A percentile compares a stretch with the other conserved stretches of the same genome.
phyloP scores from a whole-genome alignment of 2,329 filamentous ascomycete genomes.

The Alternaria ventricosa region DNA sequence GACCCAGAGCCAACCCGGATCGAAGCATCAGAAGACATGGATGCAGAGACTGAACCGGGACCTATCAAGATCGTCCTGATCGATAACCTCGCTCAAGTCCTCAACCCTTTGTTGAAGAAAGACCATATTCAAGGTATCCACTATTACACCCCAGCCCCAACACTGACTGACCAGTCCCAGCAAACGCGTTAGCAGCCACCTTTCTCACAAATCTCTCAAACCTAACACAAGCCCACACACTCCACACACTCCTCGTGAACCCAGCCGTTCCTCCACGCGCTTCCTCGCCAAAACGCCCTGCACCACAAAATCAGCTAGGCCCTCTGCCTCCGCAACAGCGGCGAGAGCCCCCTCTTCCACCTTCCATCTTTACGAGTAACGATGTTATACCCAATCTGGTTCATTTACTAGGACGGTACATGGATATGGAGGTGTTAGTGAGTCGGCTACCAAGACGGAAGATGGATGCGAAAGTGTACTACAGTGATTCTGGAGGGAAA shows the following conservation, averaged over 20 bases:
- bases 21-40: neutral
- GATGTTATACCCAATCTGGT: constrained; percentile 48
- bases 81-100: constrained; percentile 49
- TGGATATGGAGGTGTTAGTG: constrained; percentile 54
- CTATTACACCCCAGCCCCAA: constrained; percentile 22
- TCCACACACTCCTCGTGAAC: constrained; percentile 53
- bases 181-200: constrained; percentile 50
- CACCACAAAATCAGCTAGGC: neutral
- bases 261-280: constrained; percentile 25
- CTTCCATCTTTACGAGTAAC: constrained; percentile 52
- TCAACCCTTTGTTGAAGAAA: constrained; percentile 47
- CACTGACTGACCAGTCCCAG: constrained; percentile 23
- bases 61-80: constrained; percentile 45
- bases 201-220: constrained; percentile 52
- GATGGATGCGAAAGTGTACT: constrained; percentile 44
- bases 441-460: constrained; percentile 44
- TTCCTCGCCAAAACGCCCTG: constrained; percentile 2
- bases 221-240: constrained; percentile 45
- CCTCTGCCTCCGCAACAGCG: constrained; percentile 11
- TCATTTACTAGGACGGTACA: constrained; percentile 41
- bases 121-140: constrained; percentile 44
- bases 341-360: constrained; percentile 26
- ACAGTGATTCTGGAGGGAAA: constrained; percentile 20
- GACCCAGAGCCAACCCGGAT: neutral
- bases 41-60: neutral